Percentiles rank a stretch among this genome's conserved stretches.
Conservation (phyloP, 139 green algal species). For the Tetradesmus lagerheimii region DNA sequence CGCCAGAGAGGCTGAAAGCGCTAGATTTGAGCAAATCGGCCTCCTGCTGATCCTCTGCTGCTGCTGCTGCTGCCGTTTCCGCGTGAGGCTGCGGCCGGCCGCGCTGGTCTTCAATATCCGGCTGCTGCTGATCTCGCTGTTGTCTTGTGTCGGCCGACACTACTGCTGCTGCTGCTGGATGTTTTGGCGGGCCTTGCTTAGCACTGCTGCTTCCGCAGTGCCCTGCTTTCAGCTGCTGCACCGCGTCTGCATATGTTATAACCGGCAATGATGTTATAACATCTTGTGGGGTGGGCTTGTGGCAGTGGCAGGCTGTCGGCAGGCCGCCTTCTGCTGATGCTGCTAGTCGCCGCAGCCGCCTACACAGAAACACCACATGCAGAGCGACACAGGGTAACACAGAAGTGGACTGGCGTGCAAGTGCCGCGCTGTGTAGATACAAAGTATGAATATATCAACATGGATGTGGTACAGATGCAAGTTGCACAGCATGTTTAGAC, state of each 20-base stretch:
- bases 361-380: background rate
- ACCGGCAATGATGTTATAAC: conserved; percentile 16
- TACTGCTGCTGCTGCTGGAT: background rate
- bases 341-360: background rate
- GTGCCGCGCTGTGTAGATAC: no score
- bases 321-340: background rate
- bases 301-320: background rate
- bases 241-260: background rate
- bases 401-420: no score
- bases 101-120: background rate
- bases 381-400: no score
- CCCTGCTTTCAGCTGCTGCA: background rate
- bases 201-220: background rate
- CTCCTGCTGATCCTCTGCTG: background rate
- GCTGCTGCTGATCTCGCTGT: background rate
- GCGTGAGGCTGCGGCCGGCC: background rate
- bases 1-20: background rate
- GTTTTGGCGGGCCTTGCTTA: background rate
- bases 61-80: background rate
- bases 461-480: no score
- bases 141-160: background rate
- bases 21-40: background rate
- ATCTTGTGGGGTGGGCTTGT: background rate
- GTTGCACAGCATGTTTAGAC: no score
- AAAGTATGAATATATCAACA: no score